These are phyloP conservation scores for Populus davidiana DNA, from an alignment of 345 rosid species.

Conservation along the genomic window DNA sequence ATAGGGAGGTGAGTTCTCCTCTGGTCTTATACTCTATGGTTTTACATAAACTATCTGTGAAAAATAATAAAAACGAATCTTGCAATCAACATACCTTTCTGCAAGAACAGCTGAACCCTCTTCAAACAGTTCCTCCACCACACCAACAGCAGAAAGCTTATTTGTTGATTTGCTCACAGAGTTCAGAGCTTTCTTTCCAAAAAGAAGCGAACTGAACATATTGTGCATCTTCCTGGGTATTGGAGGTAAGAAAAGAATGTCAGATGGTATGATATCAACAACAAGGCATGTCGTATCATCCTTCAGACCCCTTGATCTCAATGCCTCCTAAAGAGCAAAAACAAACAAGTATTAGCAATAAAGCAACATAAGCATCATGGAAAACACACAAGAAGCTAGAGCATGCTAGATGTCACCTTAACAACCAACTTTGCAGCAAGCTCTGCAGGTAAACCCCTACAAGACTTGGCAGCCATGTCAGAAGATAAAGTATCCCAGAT, in stretches of 20 bases:
- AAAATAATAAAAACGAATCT: neutral
- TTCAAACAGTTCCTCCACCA: slow-evolving; percentile 96
- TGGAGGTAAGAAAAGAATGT: slow-evolving; percentile 62
- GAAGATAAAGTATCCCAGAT: slow-evolving; percentile 97
- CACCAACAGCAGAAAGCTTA: slow-evolving; percentile 91
- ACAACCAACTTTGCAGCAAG: slow-evolving; percentile 97
- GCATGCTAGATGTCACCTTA: slow-evolving; percentile 50
- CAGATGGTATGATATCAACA: slow-evolving; percentile 93
- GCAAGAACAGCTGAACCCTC: slow-evolving; percentile 98
- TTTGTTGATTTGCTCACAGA: slow-evolving; percentile 52
- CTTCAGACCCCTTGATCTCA: slow-evolving; percentile 93
- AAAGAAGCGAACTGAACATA: slow-evolving; percentile 55
- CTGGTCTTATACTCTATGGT: neutral
- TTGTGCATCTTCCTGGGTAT: slow-evolving; percentile 69
- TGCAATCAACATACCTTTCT: slow-evolving; percentile 56
- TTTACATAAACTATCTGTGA: neutral
- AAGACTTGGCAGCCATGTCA: slow-evolving; percentile 88
- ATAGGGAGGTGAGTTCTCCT: neutral
- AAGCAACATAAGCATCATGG: neutral
- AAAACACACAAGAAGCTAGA: neutral
- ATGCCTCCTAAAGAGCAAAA: slow-evolving; percentile 64
- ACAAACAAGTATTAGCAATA: slow-evolving; percentile 6
- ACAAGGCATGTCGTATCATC: slow-evolving; percentile 99
- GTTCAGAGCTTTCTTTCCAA: slow-evolving; percentile 53
- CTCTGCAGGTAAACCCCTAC: slow-evolving; percentile 92